Evolutionary conservation across 352 stramenopile species (phyloP), one percentile per base, ranked within the genome.

Genomic region (Pelagophyceae sp.): DNA sequence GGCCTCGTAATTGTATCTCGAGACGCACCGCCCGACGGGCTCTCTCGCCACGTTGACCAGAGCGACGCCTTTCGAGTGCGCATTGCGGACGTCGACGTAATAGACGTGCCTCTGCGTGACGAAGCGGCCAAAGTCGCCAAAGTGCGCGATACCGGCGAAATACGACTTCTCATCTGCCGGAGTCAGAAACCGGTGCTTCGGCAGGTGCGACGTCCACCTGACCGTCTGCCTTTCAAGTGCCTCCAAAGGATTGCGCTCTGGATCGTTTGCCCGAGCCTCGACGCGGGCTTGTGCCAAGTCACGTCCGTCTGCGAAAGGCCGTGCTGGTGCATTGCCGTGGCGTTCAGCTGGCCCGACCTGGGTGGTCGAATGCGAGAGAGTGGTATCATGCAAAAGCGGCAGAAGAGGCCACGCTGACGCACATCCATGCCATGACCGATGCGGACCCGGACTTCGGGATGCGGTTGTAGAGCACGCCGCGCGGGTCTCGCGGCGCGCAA

Each of bases 41-140:
- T 74, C 67, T 0, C 67, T 33, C 2, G 29, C 38, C 15, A 74
- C 1, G 67, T 74, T 74, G 15, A 74, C 33, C 15, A 74, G 38
- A 0, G 5, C 67, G 11, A 74, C 67, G 38, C 67, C 67, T 0
- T 58, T 23, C 35, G 31, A 2, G 29, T 74, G 67, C 11, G 67
- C 38, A n/a, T 31, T 1, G 23, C 6, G 1, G 15, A 74, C 67
- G 33, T 58, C 67, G 11, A 37, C 31, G 67, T 74, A 58, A 37
- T 74, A 74, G 67, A 74, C 67, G 67, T 74, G 67, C 23, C 67
- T 33, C 38, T 74, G 67, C 67, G 67, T 74, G 35, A 74, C 67
- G 67, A 74, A 74, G 35, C 67, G 67, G 33, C 35, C 33, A 1
- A 31, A 23, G 35, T 11, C 27, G 27, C 67, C 67, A n/a, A 35